These are phyloP conservation scores for Collybiopsis confluens DNA, from an alignment of 768 basidiomycete species.

Conservation along the genomic window DNA sequence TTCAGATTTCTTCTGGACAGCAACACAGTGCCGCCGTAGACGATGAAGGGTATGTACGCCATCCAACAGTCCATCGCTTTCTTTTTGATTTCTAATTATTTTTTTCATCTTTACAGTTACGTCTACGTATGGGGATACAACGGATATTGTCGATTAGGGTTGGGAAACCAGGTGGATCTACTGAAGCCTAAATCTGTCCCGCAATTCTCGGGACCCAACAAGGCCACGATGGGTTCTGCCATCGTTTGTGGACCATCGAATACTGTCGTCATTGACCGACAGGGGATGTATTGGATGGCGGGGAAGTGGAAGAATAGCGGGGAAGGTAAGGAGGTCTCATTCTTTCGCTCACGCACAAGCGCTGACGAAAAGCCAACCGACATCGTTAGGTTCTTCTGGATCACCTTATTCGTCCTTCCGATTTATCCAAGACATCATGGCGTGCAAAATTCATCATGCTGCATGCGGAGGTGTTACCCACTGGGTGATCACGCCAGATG, in stretches of 20 bases:
- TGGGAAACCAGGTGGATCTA: constrained; percentile 80
- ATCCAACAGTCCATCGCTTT: background rate
- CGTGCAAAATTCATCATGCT: constrained; percentile 69
- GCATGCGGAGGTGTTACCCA: constrained; percentile 87
- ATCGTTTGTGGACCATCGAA: constrained; percentile 81
- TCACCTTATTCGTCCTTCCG: constrained; percentile 88
- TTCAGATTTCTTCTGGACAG: constrained; percentile 79
- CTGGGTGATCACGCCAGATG: constrained; percentile 74
- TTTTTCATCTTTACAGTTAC: background rate
- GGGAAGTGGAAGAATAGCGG: constrained; percentile 96
- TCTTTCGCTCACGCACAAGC: too few species aligned
- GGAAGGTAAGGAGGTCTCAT: constrained; percentile 50
- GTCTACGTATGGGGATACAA: constrained; percentile 62
- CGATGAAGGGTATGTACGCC: constrained; percentile 52
- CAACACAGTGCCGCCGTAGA: constrained; percentile 87
- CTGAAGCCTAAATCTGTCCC: constrained; percentile 82
- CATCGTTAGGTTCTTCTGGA: constrained; percentile 88
- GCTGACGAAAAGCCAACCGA: too few species aligned
- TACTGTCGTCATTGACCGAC: constrained; percentile 79
- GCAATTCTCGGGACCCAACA: constrained; percentile 76
- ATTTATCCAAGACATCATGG: constrained; percentile 83
- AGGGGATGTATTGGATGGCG: constrained; percentile 85
- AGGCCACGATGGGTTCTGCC: constrained; percentile 46
- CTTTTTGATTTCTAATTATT: background rate
- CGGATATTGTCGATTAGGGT: constrained; percentile 86